Evolutionary conservation across 2,329 filamentous ascomycete genomes (phyloP), one percentile per base, ranked within the genome.

Genomic region (Neoarthrinium moseri): DNA sequence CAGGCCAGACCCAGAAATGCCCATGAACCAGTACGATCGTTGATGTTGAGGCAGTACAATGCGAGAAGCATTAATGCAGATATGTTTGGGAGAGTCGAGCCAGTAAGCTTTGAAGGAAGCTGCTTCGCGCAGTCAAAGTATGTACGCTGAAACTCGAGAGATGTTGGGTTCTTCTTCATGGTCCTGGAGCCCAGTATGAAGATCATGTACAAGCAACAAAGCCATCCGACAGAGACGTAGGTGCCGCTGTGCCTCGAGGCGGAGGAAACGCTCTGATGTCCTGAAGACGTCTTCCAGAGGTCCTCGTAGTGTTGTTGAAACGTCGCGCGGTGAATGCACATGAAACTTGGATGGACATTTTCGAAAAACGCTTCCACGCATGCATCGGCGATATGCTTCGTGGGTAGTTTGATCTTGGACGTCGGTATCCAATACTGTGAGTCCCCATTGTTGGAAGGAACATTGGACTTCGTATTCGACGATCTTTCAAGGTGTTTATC

Each of bases 21-120:
- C 61, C 67, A 72, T 1, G 66, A 63, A 41, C 61, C 66, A 26
- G 67, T 72, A 22, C 67, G 59, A 47, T 72, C 68, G 11, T 69
- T 70, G 21, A 62, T 62, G 27, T 65, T 67, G 45, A 72, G 65
- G 46, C 69, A 63, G 47, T 72, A 66, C 11, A 71, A 43, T 18
- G 68, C 66, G 10, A 71, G 60, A 5, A 72, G 58, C 44, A 71
- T 61, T 21, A 72, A 57, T 1, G 68, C 69, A 50, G 71, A 68
- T 8, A 72, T 60, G 33, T 71, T 71, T n/a, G 62, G 56, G 7
- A 72, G 53, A 20, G 61, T 69, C 2, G 66, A 66, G 5, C 64
- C 60, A 15, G 56, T 62, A 10, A 71, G 56, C 6, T 71, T 56
- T 11, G 62, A 59, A 20, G 67, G 64, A 33, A 69, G 59, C 41